A percentile compares a stretch with the other conserved stretches of the same genome.
phyloP scores from a whole-genome alignment of 768 basidiomycete species.

The Piloderma croceum region DNA sequence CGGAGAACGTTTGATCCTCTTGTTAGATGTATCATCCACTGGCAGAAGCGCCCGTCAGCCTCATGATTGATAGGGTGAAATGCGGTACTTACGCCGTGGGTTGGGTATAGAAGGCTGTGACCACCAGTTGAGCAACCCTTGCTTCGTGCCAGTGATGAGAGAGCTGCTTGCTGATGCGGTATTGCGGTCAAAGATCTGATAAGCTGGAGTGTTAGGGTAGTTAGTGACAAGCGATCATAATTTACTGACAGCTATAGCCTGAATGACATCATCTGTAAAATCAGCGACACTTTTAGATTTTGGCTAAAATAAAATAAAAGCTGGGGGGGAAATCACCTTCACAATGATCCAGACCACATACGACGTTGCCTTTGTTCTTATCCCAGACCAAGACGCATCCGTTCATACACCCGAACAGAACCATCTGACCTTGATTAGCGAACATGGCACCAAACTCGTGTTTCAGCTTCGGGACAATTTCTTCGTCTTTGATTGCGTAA shows the following conservation, averaged over 20 bases:
- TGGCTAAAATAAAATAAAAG: no score
- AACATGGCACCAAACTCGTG: constrained; percentile 48
- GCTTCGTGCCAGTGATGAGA: constrained; percentile 47
- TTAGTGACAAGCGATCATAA: no score
- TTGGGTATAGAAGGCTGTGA: constrained; percentile 31
- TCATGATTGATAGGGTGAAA: no score
- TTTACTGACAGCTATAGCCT: constrained; percentile 32
- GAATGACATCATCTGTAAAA: constrained; percentile 27
- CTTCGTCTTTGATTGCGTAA: constrained; percentile 41
- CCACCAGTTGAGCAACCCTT: constrained; percentile 58
- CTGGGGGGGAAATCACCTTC: constrained; percentile 38
- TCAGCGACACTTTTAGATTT: constrained; percentile 9
- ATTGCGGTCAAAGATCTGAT: constrained; percentile 45
- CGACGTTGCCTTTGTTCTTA: constrained; percentile 42
- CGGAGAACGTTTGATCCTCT: no score
- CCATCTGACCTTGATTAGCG: constrained; percentile 43
- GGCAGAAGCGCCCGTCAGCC: no score
- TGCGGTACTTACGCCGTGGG: no score
- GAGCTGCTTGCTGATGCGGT: constrained; percentile 8
- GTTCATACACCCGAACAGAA: constrained; percentile 53
- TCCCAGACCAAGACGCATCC: constrained; percentile 62
- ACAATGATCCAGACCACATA: constrained; percentile 57
- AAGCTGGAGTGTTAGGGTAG: no score
- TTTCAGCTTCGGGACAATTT: constrained; percentile 21
- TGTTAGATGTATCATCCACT: no score